Evolutionary conservation across 108 stramenopile species (phyloP).

Genomic region (Conticribra weissflogii): DNA sequence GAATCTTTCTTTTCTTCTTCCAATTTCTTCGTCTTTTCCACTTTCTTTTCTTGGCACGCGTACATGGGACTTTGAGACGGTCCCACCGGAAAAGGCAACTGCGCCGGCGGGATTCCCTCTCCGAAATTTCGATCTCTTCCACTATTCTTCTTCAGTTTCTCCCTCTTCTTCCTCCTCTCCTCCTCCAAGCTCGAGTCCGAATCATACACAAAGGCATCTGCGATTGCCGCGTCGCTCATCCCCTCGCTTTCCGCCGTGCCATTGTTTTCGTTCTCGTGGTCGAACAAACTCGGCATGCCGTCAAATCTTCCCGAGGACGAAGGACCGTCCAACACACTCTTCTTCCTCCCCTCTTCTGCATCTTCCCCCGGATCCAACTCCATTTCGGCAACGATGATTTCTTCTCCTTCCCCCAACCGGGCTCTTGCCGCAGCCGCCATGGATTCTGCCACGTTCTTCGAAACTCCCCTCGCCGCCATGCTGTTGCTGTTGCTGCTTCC

Average conservation of each 20-base stretch:
- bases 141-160: conserved; percentile 7
- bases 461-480: background rate
- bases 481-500: no score
- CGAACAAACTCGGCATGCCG: conserved; percentile 27
- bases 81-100: conserved; percentile 56
- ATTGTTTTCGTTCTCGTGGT: conserved; percentile 30
- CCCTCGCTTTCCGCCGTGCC: conserved; percentile 15
- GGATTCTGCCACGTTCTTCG: conserved; percentile 35
- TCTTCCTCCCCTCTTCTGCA: conserved; percentile 18
- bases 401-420: conserved; percentile 64
- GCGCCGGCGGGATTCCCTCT: conserved; percentile 28
- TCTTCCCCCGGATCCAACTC: conserved; percentile 50
- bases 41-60: conserved; percentile 28
- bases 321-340: conserved; percentile 22
- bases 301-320: conserved; percentile 17
- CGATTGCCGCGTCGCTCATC: conserved; percentile 2
- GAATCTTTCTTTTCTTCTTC: conserved; percentile 16
- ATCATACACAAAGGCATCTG: conserved; percentile 69
- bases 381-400: conserved; percentile 73
- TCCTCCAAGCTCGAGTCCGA: conserved; percentile 82
- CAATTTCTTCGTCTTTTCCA: conserved; percentile 25
- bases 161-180: background rate
- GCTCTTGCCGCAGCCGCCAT: conserved; percentile 38
- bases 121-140: background rate
- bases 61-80: conserved; percentile 40